These are phyloP conservation scores for Yamadazyma ubonensis DNA, from an alignment of 805 yeast species.

Conservation along the genomic window DNA sequence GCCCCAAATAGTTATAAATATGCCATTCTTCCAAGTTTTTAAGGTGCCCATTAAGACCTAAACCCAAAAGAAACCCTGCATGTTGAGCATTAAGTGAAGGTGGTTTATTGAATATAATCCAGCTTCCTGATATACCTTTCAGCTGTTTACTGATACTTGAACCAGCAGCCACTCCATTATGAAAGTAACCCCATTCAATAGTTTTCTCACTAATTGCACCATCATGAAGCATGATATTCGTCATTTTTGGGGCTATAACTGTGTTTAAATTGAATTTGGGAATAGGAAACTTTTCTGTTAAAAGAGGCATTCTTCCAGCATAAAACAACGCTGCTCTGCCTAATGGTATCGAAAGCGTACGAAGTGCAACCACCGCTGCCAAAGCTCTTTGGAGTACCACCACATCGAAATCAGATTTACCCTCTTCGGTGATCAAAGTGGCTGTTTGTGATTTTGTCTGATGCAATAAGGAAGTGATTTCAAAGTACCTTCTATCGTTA, in stretches of 20 bases:
- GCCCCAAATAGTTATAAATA: conserved; percentile 87
- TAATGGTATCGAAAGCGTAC: conserved; percentile 74
- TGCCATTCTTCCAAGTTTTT: conserved; percentile 91
- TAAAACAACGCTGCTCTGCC: conserved; percentile 77
- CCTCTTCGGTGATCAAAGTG: conserved; percentile 35
- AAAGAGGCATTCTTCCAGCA: conserved; percentile 68
- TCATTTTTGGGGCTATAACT: conserved; percentile 60
- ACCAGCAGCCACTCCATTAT: conserved; percentile 89
- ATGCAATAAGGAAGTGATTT: conserved; percentile 69
- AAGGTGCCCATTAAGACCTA: conserved; percentile 90
- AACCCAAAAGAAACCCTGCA: conserved; percentile 91
- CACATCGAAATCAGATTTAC: conserved; percentile 53
- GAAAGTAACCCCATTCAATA: conserved; percentile 83
- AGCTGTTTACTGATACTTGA: conserved; percentile 68
- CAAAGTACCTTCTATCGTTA: conserved; percentile 75
- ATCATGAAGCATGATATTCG: conserved; percentile 60
- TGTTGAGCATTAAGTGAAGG: conserved; percentile 70
- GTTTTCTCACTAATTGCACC: conserved; percentile 49
- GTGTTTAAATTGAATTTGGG: conserved; percentile 73
- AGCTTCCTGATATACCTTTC: conserved; percentile 75
- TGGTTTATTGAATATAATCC: conserved; percentile 89
- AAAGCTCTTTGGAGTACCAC: conserved; percentile 55
- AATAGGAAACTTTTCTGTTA: conserved; percentile 81
- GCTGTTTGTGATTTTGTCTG: conserved; percentile 65
- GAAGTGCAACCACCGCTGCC: conserved; percentile 58